Conservation (phyloP, 805 yeast genomes). For the Saturnispora hagleri region DNA sequence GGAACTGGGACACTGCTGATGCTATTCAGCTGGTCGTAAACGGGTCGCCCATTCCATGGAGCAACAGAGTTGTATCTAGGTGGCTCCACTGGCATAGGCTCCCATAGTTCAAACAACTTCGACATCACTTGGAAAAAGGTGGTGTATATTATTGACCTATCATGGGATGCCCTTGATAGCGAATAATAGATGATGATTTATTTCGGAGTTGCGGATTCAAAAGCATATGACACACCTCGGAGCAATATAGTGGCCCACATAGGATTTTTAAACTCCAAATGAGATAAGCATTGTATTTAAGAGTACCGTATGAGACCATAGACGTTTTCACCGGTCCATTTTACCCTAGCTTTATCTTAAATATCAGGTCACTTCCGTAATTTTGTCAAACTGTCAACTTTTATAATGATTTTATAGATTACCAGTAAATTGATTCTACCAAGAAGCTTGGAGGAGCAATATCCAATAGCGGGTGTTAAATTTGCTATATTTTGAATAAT, state of each 20-base stretch:
- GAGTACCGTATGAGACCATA: too few relatives aligned
- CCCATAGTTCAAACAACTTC: constrained; percentile 9
- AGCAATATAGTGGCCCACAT: not conserved
- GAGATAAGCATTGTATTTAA: not conserved
- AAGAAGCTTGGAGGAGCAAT: too few relatives aligned
- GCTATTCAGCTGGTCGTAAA: constrained; percentile 18
- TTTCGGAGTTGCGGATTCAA: constrained; percentile 1
- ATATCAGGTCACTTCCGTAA: too few relatives aligned
- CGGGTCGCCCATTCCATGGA: constrained; percentile 30
- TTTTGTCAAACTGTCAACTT: too few relatives aligned
- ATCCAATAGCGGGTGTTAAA: too few relatives aligned
- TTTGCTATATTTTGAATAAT: too few relatives aligned
- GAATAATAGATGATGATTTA: not conserved
- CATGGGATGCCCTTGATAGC: not conserved
- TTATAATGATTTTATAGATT: too few relatives aligned
- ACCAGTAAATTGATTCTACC: too few relatives aligned
- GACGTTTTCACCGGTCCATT: not conserved
- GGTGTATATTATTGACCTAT: not conserved
- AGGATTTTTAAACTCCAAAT: not conserved
- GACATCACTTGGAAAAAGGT: not conserved
- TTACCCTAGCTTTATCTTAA: not conserved
- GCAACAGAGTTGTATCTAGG: constrained; percentile 30
- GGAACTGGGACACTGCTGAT: constrained; percentile 46
- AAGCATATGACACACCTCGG: not conserved
- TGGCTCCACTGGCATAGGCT: constrained; percentile 33